phyloP scores from a whole-genome alignment of 352 stramenopile genomes.

The Globisporangium solare region DNA sequence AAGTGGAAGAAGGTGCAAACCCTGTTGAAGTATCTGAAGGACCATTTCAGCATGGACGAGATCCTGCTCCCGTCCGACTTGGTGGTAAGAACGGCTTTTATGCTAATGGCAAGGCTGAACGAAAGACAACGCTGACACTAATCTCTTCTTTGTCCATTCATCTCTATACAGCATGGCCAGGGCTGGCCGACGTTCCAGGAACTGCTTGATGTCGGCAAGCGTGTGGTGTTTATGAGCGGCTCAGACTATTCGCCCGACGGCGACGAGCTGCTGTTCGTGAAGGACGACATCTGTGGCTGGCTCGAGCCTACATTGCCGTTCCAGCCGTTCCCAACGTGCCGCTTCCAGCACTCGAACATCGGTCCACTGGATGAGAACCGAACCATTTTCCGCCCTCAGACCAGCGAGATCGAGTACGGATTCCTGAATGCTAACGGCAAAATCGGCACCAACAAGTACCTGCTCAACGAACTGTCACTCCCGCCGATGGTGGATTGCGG shows the following conservation, averaged over 20 bases:
- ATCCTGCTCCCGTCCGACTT: constrained; percentile 66
- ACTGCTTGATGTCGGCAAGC: constrained; percentile 56
- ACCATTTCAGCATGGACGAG: constrained; percentile 52
- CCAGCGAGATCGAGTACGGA: constrained; percentile 80
- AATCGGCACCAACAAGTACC: constrained; percentile 56
- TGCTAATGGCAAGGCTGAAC: too few species aligned
- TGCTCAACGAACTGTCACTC: constrained; percentile 65
- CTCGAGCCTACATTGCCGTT: constrained; percentile 65
- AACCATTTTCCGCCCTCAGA: constrained; percentile 78
- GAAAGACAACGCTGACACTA: neutral
- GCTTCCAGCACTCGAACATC: constrained; percentile 35
- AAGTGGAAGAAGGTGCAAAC: constrained; percentile 78
- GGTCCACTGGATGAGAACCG: constrained; percentile 37
- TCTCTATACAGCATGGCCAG: constrained; percentile 26
- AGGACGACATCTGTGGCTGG: constrained; percentile 73
- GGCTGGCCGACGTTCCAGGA: constrained; percentile 65
- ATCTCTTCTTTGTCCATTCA: neutral
- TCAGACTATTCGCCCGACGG: constrained; percentile 58
- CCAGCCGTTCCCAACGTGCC: constrained; percentile 52
- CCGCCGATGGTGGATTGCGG: constrained; percentile 61
- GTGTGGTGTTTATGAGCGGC: constrained; percentile 75
- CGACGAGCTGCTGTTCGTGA: constrained; percentile 74
- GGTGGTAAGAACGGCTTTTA: constrained; percentile 18
- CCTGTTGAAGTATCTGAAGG: constrained; percentile 59
- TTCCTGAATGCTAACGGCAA: constrained; percentile 78